A percentile compares a stretch with the other conserved stretches of the same genome.
Conservation (phyloP, 192 early-diverging fungal genomes). For the Spizellomyces sp. region DNA sequence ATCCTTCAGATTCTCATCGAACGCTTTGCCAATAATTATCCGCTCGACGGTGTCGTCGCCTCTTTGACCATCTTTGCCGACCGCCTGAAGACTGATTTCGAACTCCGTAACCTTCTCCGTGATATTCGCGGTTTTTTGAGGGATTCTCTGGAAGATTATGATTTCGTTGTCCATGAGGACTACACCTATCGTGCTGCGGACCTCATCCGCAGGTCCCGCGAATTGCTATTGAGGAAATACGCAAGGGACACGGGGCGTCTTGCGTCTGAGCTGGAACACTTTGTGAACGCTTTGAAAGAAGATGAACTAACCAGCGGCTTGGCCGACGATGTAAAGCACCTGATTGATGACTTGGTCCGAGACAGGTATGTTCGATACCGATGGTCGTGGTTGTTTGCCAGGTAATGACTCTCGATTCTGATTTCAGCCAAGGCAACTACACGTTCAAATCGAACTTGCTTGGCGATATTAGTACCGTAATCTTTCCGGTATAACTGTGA, state of each 20-base stretch:
- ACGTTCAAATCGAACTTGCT: conserved; percentile 36
- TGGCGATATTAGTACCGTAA: conserved; percentile 36
- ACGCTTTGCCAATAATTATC: conserved; percentile 14
- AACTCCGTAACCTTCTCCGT: conserved; percentile 18
- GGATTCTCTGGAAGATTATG: conserved; percentile 27
- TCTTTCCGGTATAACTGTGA: conserved; percentile 16
- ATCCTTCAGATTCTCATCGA: conserved; percentile 26
- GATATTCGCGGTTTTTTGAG: conserved; percentile 22
- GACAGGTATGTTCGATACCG: conserved; percentile 32
- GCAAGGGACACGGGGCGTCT: conserved; percentile 16
- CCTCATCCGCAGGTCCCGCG: conserved; percentile 30
- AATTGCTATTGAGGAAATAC: conserved; percentile 30
- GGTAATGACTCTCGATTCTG: neutral
- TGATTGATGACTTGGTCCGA: conserved; percentile 25
- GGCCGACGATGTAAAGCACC: conserved; percentile 13
- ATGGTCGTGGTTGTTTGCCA: neutral
- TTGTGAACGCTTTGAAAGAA: conserved; percentile 4
- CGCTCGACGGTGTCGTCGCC: conserved; percentile 25
- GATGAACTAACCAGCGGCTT: conserved; percentile 35
- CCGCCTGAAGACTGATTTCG: conserved; percentile 16
- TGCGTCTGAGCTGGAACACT: conserved; percentile 4
- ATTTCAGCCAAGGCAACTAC: conserved; percentile 30
- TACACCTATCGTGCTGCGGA: conserved; percentile 27
- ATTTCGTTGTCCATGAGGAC: conserved; percentile 28
- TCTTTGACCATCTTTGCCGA: conserved; percentile 22